Evolutionary conservation across 1,284 basidiomycete species (phyloP), one percentile per base, ranked within the genome.

Genomic region (Singerocomus rubriflavus): DNA sequence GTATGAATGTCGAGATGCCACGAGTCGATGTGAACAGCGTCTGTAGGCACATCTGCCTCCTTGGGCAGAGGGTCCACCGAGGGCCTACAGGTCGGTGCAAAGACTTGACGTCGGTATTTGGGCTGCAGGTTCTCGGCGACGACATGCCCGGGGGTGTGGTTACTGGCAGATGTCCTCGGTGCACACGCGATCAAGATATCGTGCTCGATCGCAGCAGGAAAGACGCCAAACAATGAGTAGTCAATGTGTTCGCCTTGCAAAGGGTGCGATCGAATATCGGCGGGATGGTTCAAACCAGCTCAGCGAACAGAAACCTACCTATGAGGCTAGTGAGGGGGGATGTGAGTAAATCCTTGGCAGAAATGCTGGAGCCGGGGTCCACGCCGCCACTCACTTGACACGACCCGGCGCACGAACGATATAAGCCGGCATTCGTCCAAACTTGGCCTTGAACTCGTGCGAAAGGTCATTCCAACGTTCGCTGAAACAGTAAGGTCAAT

Each of bases 161-260:
- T 30, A 1, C 44, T 37, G 32, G 55, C 65, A 26, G 61, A 45
- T n/a, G 60, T 57, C 50, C 78, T 74, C 16, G 81, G 76, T n/a
- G 77, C 81, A 62, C 87, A 85, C 0, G 92, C 91, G 57, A 94
- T 86, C 37, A 94, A 73, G 56, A 94, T 87, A 68, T 93, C 92
- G 50, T 83, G 81, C 59, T 93, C 91, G 44, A 94, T 81, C 1
- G 92, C 92, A 12, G 87, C 80, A 8, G 92, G 92, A 30, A 94
- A 77, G 12, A 91, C 91, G 4, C 85, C 84, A 59, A 90, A 89
- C 30, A 88, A 72, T 2, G 81, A 79, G 64, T 94, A 94, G 71
- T 94, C 92, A 65, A 94, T 89, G 66, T 95, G 91, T 70, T 93
- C 91, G 39, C 90, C 88, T 80, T 75, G 21, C 26, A 50, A 16